Evolutionary conservation across 345 rosid genomes (phyloP), one percentile per base, ranked within the genome.

Genomic region (Carallia brachiata): DNA sequence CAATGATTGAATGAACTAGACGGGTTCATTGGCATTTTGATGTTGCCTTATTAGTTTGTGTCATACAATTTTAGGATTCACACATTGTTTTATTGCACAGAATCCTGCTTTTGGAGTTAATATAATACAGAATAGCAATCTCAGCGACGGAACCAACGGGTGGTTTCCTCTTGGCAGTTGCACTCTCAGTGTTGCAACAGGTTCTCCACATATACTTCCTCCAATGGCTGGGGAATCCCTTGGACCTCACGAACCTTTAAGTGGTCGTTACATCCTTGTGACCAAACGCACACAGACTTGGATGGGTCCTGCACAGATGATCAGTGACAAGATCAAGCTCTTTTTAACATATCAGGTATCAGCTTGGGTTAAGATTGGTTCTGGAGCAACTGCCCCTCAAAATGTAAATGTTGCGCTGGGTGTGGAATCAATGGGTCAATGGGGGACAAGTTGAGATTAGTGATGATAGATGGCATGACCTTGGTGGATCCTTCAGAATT

Each of bases 231-330:
- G 88, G 77, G 88, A 83, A 66, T 85, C 97, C 54, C 91, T 92
- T 59, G 92, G 87, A 75, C 69, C 76, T 60, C 71, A 85, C 63
- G 89, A 36, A 34, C 84, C 92, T 71, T 70, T 91, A 40, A 88
- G 93, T 59, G 96, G 98, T 40, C 90, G 75, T 44, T 88, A 77
- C 75, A 86, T 94, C 61, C 84, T 79, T 0, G 90, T 79, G 63
- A 87, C 92, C 50, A 89, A 86, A 67, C 86, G 97, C 13, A 80
- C 93, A 19, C 90, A 88, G 53, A 88, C 83, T 64, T 91, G 97
- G 98, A 94, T 90, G 95, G 98, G 98, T 64, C 98, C 98, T 61
- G 96, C 96, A 50, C 98, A 94, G 81, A 69, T 83, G 68, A 88
- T 91, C 74, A 86, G 96, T 2, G 93, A 85, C 30, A 91, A 85